These are phyloP conservation scores for Sutorius eximius DNA, from an alignment of 1,284 basidiomycete species.

Conservation along the genomic window DNA sequence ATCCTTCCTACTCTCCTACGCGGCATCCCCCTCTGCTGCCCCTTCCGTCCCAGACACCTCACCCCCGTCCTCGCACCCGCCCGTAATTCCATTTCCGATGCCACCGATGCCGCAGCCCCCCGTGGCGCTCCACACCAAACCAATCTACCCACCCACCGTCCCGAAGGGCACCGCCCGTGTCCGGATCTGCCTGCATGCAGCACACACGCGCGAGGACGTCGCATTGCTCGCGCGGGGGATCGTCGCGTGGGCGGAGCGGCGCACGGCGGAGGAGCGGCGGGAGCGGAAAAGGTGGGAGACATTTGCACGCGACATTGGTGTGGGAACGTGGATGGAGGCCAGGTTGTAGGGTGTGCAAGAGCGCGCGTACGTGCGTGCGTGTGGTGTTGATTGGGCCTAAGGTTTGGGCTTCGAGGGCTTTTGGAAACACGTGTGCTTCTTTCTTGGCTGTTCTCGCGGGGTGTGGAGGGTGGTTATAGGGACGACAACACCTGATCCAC, in stretches of 20 bases:
- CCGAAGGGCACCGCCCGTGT: conserved; percentile 83
- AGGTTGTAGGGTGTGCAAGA: conserved; percentile 17
- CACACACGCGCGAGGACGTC: conserved; percentile 67
- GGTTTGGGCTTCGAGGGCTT: not conserved
- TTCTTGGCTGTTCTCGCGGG: not conserved
- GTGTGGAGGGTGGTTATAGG: not conserved
- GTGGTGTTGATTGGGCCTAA: no score
- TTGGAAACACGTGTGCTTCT: not conserved
- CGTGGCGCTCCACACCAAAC: conserved; percentile 59
- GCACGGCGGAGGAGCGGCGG: conserved; percentile 14
- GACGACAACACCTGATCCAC: not conserved
- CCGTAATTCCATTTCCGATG: not conserved
- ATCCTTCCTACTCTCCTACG: conserved; percentile 51
- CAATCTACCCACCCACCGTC: conserved; percentile 84
- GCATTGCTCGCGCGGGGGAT: conserved; percentile 52
- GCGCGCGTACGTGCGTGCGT: no score
- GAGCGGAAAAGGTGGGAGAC: conserved; percentile 8
- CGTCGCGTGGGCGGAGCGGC: conserved; percentile 49
- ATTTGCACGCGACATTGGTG: conserved; percentile 17
- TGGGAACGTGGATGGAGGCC: conserved; percentile 30
- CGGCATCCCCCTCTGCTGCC: conserved; percentile 7
- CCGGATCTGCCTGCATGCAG: conserved; percentile 80
- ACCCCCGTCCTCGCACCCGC: not conserved
- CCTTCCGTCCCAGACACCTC: not conserved
- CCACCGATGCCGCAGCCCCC: not conserved